Conservation (phyloP, 176 grass and related monocot genomes). For the Thalia dealbata region DNA sequence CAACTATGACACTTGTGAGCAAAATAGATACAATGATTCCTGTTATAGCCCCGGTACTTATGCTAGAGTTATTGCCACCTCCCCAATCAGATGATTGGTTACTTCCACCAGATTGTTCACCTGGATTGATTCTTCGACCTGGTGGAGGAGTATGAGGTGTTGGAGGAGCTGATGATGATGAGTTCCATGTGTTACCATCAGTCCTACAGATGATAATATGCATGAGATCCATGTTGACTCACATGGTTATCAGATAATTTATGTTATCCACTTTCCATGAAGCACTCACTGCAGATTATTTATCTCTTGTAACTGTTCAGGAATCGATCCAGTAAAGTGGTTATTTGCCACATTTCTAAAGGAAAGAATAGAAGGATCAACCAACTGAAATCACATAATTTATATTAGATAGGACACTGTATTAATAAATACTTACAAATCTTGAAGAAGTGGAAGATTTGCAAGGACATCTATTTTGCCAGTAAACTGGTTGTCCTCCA, state of each 20-base stretch:
- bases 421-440: constrained; percentile 44
- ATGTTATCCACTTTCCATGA: background rate
- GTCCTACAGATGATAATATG: constrained; percentile 35
- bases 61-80: constrained; percentile 45
- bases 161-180: constrained; percentile 51
- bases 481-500: constrained; percentile 92
- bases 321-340: constrained; percentile 89
- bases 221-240: constrained; percentile 8
- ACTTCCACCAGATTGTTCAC: constrained; percentile 29
- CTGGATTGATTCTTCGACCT: constrained; percentile 33
- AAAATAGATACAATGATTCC: constrained; percentile 83
- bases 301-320: constrained; percentile 68
- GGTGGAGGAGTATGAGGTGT: constrained; percentile 68
- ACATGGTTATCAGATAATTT: background rate
- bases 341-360: constrained; percentile 84
- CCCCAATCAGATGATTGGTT: constrained; percentile 28
- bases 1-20: constrained; percentile 50
- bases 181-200: constrained; percentile 81
- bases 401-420: background rate
- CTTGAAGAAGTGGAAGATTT: constrained; percentile 68
- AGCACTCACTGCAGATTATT: constrained; percentile 82
- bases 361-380: background rate
- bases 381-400: background rate
- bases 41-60: constrained; percentile 60
- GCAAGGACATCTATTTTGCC: constrained; percentile 74